Evolutionary conservation across 257 asterid genomes (phyloP).

Genomic region (Solanum appendiculatum): DNA sequence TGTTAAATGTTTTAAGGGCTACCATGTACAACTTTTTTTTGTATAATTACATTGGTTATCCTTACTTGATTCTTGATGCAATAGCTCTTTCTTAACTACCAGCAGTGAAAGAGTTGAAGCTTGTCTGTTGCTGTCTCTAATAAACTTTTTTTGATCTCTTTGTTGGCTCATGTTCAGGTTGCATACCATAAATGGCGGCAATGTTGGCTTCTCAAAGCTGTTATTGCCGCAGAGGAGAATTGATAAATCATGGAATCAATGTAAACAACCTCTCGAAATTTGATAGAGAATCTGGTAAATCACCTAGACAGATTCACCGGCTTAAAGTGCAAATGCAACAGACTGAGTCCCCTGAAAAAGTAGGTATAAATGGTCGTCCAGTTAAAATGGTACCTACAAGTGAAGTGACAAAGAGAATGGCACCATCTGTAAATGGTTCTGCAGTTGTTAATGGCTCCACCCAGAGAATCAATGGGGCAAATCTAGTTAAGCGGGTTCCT

Average conservation of each 20-base stretch:
- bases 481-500: conserved; percentile 40
- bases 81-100: neutral
- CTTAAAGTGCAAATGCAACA: conserved; percentile 43
- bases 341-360: conserved; percentile 35
- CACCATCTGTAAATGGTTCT: conserved; percentile 13
- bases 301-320: conserved; percentile 13
- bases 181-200: conserved; percentile 39
- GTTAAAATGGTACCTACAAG: conserved; percentile 64
- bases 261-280: conserved; percentile 31
- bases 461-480: conserved; percentile 26
- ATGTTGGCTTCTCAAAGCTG: conserved; percentile 63
- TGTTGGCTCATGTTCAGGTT: conserved; percentile 20
- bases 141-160: neutral
- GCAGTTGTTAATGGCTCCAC: conserved; percentile 27
- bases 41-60: neutral
- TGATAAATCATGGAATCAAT: conserved; percentile 20
- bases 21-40: neutral
- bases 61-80: neutral
- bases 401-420: conserved; percentile 31
- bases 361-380: conserved; percentile 53
- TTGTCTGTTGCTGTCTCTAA: neutral
- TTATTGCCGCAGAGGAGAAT: conserved; percentile 43
- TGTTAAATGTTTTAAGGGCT: neutral
- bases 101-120: neutral
- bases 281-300: conserved; percentile 6